Evolutionary conservation across 257 asterid genomes (phyloP), one percentile per base, ranked within the genome.

Genomic region (Catharanthus roseus): DNA sequence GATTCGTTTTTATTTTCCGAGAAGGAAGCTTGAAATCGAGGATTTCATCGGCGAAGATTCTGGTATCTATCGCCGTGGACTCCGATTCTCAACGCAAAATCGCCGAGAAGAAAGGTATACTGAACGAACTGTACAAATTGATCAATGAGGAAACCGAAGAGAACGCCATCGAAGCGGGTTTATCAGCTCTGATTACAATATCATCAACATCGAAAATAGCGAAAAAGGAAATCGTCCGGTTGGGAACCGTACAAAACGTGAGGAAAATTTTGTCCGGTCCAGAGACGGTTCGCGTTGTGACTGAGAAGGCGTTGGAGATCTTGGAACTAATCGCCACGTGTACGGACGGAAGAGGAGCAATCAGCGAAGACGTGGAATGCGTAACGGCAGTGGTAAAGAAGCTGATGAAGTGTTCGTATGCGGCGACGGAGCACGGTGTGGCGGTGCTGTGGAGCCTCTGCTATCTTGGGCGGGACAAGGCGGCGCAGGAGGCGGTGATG

Each of bases 361-460:
- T 92, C 5, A 49, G 82, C 9, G 95, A 80, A 13, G 86, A 87
- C 54, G 77, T 69, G 38, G 86, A 78, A 5, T 92, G 98, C 61
- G 83, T 86, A 82, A 78, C n/a, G 79, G 88, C 50, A 80, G 81
- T 88, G 21, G 96, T 90, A 28, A 80, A 65, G 85, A 75, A 86
- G 80, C 68, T 92, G 77, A 88, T 89, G 92, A 92, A 90, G 72
- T 86, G 92, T 54, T 86, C 98, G 1, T 74, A 80, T 23, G 86
- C 50, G 65, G 96, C 95, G 81, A 89, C 96, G 78, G 98, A 89
- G 87, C 91, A 86, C 84, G 89, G 96, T 0, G 56, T 92, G 3
- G 75, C 90, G 77, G 95, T 90, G 81, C 80, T 92, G 38, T 92
- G 98, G 98, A 85, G 96, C 92, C 83, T 90, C 72, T 88, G 96